Evolutionary conservation across 2,329 filamentous ascomycete species (phyloP).

Genomic region (Dactylonectria estremocensis): DNA sequence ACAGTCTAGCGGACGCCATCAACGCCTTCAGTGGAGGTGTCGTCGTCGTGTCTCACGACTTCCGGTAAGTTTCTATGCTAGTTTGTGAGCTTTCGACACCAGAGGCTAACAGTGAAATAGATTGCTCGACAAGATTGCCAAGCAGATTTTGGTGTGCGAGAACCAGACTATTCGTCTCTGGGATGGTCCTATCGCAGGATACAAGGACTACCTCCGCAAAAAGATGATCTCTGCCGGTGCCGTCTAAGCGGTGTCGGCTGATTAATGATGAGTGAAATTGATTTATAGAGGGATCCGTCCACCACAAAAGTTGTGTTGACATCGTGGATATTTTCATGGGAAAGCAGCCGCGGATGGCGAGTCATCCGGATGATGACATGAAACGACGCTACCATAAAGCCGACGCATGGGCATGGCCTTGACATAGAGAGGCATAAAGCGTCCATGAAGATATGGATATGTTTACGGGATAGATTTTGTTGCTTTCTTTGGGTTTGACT

Average conservation of each 20-base stretch:
- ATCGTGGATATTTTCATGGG: constrained; percentile 50
- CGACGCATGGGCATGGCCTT: constrained; percentile 49
- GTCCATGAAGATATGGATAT: constrained; percentile 50
- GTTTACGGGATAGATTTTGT: constrained; percentile 55
- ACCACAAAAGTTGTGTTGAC: constrained; percentile 49
- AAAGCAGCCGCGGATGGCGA: constrained; percentile 46
- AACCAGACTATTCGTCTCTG: constrained; percentile 94
- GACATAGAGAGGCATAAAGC: constrained; percentile 48
- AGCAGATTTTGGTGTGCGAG: constrained; percentile 99
- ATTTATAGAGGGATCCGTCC: constrained; percentile 49
- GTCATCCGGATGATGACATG: constrained; percentile 48
- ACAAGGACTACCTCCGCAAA: constrained; percentile 99
- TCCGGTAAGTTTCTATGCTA: constrained; percentile 77
- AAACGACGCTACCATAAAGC: constrained; percentile 49
- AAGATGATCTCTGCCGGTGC: constrained; percentile 95
- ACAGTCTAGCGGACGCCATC: constrained; percentile 97
- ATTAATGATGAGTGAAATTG: constrained; percentile 45
- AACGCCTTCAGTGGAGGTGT: constrained; percentile 97
- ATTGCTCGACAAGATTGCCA: constrained; percentile 98
- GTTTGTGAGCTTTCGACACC: too few relatives aligned
- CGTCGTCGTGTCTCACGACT: constrained; percentile 98
- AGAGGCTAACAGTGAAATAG: constrained; percentile 61
- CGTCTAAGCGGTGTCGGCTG: constrained; percentile 71
- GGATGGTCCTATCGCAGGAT: constrained; percentile 91
- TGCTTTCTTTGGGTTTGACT: constrained; percentile 47